Evolutionary conservation across 2,329 filamentous ascomycete species (phyloP).

Genomic region (Xylaria sp.): DNA sequence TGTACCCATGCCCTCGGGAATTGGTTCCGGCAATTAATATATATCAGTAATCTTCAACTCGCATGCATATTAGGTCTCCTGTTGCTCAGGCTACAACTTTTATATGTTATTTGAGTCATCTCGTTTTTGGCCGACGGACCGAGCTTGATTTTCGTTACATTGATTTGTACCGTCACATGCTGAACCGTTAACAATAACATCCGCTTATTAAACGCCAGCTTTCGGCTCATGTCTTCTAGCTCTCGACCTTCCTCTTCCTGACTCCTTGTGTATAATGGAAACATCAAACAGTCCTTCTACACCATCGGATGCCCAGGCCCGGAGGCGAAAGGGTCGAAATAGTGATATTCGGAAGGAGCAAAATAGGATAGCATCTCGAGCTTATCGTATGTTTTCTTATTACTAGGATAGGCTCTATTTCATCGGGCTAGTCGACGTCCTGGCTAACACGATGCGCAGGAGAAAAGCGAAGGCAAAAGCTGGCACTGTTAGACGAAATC

Average conservation of each 20-base stretch:
- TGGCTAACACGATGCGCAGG: conserved; percentile 46
- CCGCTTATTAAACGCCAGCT: background rate
- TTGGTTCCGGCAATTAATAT: conserved; percentile 30
- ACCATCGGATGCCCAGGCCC: conserved; percentile 33
- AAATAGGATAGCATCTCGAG: conserved; percentile 47
- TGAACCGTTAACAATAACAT: background rate
- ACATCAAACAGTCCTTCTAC: conserved; percentile 30
- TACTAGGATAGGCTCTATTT: background rate
- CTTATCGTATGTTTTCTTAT: conserved; percentile 47
- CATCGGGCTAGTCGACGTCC: conserved; percentile 4
- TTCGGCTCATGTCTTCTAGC: background rate
- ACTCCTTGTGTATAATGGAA: conserved; percentile 38
- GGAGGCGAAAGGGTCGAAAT: conserved; percentile 44
- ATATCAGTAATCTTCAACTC: conserved; percentile 29
- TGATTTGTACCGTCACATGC: background rate
- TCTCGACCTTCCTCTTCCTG: conserved; percentile 7
- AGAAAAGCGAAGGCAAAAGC: conserved; percentile 56
- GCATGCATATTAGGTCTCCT: conserved; percentile 22
- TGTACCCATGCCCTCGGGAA: conserved; percentile 23
- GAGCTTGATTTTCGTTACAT: background rate
- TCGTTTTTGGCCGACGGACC: conserved; percentile 24
- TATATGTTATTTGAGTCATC: conserved; percentile 14
- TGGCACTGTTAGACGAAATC: conserved; percentile 53
- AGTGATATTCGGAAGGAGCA: conserved; percentile 48
- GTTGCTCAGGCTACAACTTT: background rate